Percentiles rank a stretch among this genome's conserved stretches.
Evolutionary conservation across 2,329 filamentous ascomycete species (phyloP).

Genomic region (Venturia nashicola): DNA sequence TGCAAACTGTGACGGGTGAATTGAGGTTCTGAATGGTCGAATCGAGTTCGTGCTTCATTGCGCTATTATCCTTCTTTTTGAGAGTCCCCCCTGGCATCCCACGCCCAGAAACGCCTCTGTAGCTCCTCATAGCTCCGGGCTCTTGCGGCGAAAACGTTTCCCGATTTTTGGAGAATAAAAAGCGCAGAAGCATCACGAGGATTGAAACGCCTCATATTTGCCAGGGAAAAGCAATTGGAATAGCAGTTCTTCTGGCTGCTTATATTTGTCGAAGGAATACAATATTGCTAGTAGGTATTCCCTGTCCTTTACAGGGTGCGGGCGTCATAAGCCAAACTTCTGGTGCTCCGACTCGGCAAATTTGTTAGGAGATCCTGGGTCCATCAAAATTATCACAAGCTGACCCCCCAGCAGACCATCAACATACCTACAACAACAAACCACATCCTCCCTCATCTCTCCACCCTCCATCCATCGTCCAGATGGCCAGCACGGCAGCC

Average conservation of each 20-base stretch:
- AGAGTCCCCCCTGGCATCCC: background rate
- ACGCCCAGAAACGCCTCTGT: constrained; percentile 1
- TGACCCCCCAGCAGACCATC: background rate
- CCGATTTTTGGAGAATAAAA: background rate
- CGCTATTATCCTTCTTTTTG: background rate
- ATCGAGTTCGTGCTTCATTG: background rate
- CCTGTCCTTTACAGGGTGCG: background rate
- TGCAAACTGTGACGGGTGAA: background rate
- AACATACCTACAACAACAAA: background rate
- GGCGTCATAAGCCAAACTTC: constrained; percentile 1
- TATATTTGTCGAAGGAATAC: background rate
- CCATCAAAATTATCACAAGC: background rate
- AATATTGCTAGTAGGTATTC: background rate
- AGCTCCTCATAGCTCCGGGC: background rate
- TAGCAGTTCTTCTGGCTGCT: background rate
- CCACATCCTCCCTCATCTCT: background rate
- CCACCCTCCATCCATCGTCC: background rate
- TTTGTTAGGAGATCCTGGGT: background rate
- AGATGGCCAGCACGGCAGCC: constrained; percentile 5
- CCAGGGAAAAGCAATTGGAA: background rate
- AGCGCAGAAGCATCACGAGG: background rate
- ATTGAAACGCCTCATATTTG: background rate
- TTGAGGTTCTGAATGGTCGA: background rate
- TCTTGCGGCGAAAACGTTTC: background rate
- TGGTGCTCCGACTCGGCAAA: background rate